Base-by-base conservation (phyloP, 139 green algal genomes). In the Zygnema cylindricum region DNA sequence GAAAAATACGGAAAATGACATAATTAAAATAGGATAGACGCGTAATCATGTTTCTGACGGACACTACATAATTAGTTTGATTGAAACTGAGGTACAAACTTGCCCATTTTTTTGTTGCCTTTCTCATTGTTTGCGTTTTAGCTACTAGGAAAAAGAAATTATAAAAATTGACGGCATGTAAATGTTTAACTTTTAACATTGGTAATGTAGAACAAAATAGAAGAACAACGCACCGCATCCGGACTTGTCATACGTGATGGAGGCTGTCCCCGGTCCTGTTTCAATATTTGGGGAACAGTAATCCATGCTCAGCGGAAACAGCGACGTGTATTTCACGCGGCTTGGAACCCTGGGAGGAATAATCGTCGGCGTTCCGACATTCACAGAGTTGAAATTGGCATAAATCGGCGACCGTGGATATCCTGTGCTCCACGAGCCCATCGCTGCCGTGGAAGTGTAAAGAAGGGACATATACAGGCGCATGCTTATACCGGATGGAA, bases 161-260 rank as follows among this genome's bases (percentile, higher is more conserved):
- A n/a, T n/a, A n/a, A n/a, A 77, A 43, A 16, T 11, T 11, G 71
- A 79, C 7, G 38, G 71, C 36, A n/a, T n/a, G n/a, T n/a, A n/a
- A n/a, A n/a, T n/a, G n/a, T n/a, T n/a, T n/a, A n/a, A n/a, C n/a
- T n/a, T n/a, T n/a, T n/a, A n/a, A n/a, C n/a, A n/a, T n/a, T n/a
- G n/a, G n/a, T n/a, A n/a, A n/a, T n/a, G n/a, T n/a, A n/a, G n/a
- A n/a, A n/a, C n/a, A n/a, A n/a, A n/a, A n/a, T n/a, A n/a, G n/a
- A n/a, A n/a, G n/a, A n/a, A n/a, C n/a, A n/a, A 79, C 71, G 3
- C 38, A 79, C 71, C 71, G 16, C 71, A n/a, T 79, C 71, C 71
- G 11, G 3, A 3, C 36, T 79, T 79, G 7, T 79, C 16, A 16
- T 40, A 79, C 71, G 36, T 79, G 16, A 79, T 79, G 7, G 36